Evolutionary conservation across 108 stramenopile species (phyloP), one percentile per base, ranked within the genome.

Genomic region (Fragilariopsis cylindrus): DNA sequence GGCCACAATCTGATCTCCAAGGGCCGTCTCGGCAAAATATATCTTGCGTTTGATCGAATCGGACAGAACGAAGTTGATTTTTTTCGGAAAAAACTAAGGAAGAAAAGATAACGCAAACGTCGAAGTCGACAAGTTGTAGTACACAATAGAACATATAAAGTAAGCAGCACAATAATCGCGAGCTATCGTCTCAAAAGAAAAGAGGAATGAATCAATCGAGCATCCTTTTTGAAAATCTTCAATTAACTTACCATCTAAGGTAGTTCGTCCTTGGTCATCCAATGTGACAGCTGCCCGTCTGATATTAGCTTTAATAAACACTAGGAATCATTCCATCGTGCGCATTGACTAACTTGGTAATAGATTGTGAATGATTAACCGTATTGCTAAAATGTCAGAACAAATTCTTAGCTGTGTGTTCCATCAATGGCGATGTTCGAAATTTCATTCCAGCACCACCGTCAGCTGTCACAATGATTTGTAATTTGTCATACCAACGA

Each of bases 381-480:
- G 91, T 90, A 58, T 96, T 3, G 95, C 91, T 67, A 88, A 92
- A 8, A 96, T 85, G 65, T 96, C 95, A 13, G 84, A 45, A 90
- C 95, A 74, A 90, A 93, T n/a, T 56, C 95, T 75, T 63, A 96
- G 91, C 91, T 1, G 92, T 96, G 79, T 96, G 95, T n/a, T 1
- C 95, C 95, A 73, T 96, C 95, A 62, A 96, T 90, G 13, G 92
- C 89, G 86, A 65, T 95, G 94, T 82, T 92, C 91, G 85, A 94
- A 94, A 76, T 94, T 94, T 74, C n/a, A 94, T 85, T 56, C 85
- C 85, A 42, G 80, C 72, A 48, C 70, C 83, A 30, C 85, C 84
- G 46, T 87, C 85, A 4, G 64, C 76, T 49, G 82, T 78, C 9
- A 87, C 84, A 60, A 84, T 87, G 55, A 78, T 46, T 45, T 95